Conservation (phyloP, 2,329 filamentous ascomycete species). For the Didymella pomorum region DNA sequence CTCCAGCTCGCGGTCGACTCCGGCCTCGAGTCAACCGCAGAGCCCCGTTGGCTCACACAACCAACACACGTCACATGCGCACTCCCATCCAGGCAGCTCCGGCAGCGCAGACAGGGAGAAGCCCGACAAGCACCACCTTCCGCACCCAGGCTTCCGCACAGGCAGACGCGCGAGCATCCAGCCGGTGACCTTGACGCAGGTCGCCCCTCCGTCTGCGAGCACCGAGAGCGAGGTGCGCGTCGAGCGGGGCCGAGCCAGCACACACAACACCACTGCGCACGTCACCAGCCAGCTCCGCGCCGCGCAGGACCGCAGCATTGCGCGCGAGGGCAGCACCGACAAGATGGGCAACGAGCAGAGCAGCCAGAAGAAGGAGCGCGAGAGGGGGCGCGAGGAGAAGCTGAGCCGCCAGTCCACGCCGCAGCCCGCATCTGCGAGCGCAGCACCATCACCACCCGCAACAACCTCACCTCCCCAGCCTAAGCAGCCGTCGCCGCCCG, state of each 20-base stretch:
- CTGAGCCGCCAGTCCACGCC: conserved; percentile 20
- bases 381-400: conserved; percentile 13
- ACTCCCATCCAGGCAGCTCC: conserved; percentile 9
- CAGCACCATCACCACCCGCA: conserved; percentile 43
- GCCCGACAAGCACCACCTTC: conserved; percentile 20
- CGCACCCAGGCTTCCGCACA: conserved; percentile 33
- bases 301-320: conserved; percentile 38
- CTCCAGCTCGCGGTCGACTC: conserved; percentile 34
- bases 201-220: conserved; percentile 50
- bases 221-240: conserved; percentile 42
- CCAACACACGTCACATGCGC: conserved; percentile 18
- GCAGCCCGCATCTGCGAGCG: conserved; percentile 7
- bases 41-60: conserved; percentile 29
- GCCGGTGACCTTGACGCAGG: conserved; percentile 49
- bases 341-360: conserved; percentile 54
- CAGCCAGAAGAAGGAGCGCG: conserved; percentile 37
- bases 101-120: conserved; percentile 1
- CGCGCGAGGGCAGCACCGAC: conserved; percentile 22
- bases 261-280: conserved; percentile 34
- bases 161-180: conserved; percentile 53
- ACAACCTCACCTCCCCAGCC: conserved; percentile 29
- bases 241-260: conserved; percentile 44
- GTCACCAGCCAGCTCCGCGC: conserved; percentile 43
- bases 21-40: conserved; percentile 35
- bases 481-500: conserved; percentile 9